A percentile compares a stretch with the other conserved stretches of the same genome.
Evolutionary conservation across 805 yeast species (phyloP).

Genomic region (Candida nitratophila): DNA sequence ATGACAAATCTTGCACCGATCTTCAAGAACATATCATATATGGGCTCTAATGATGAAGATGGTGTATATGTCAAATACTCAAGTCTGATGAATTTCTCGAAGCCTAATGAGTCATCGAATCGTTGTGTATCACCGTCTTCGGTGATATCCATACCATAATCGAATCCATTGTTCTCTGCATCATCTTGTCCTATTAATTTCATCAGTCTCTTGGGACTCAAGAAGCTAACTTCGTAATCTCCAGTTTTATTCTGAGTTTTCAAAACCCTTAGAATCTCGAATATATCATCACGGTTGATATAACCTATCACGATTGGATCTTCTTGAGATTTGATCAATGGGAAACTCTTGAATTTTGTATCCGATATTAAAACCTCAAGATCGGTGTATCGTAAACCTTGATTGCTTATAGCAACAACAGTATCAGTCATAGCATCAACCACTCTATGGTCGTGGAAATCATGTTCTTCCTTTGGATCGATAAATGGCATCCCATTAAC

Average conservation of each 20-base stretch:
- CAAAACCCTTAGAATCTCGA: slow-evolving; percentile 9
- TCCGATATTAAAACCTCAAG: slow-evolving; percentile 27
- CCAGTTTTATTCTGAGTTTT: slow-evolving; percentile 12
- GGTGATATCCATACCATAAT: background rate
- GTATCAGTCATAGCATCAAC: slow-evolving; percentile 56
- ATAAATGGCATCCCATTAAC: slow-evolving; percentile 85
- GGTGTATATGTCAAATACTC: slow-evolving; percentile 59
- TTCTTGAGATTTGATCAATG: slow-evolving; percentile 37
- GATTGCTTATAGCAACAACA: slow-evolving; percentile 31
- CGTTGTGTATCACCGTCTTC: background rate
- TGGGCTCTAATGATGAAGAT: slow-evolving; percentile 48
- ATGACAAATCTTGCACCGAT: slow-evolving; percentile 74
- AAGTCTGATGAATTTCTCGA: slow-evolving; percentile 33
- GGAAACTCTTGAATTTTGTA: slow-evolving; percentile 41
- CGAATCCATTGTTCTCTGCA: background rate
- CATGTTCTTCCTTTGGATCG: slow-evolving; percentile 62
- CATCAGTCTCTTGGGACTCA: slow-evolving; percentile 4
- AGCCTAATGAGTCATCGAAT: slow-evolving; percentile 4
- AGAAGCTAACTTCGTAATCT: slow-evolving; percentile 7
- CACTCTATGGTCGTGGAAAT: slow-evolving; percentile 40
- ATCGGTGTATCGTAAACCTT: slow-evolving; percentile 26
- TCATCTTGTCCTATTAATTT: background rate
- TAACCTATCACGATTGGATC: slow-evolving; percentile 38
- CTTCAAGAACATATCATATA: slow-evolving; percentile 63
- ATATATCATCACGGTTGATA: slow-evolving; percentile 36